Conservation (phyloP, 2,329 filamentous ascomycete species). For the Aspergillus bombycis region DNA sequence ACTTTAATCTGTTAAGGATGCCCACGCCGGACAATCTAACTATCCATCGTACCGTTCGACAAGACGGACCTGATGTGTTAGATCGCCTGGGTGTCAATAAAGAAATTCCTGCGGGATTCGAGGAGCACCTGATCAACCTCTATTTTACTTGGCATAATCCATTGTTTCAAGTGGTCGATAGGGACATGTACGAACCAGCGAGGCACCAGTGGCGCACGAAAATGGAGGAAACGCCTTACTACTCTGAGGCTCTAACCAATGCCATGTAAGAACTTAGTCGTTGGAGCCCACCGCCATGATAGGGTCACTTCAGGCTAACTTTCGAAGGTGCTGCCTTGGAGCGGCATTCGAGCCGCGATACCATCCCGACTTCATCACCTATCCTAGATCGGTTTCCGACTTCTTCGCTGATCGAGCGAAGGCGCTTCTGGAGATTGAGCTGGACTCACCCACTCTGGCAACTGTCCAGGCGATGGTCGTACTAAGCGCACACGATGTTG, state of each 20-base stretch:
- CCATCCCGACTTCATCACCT: slow-evolving; percentile 35
- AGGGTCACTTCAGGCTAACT: neutral
- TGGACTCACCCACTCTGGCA: slow-evolving; percentile 47
- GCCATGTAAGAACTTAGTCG: slow-evolving; percentile 25
- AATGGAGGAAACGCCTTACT: slow-evolving; percentile 23
- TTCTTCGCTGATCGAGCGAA: slow-evolving; percentile 44
- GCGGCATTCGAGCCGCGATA: slow-evolving; percentile 38
- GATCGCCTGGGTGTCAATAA: slow-evolving; percentile 30
- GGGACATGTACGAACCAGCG: slow-evolving; percentile 26
- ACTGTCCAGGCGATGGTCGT: slow-evolving; percentile 49
- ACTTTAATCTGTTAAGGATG: neutral
- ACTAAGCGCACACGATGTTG: slow-evolving; percentile 44
- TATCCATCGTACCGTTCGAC: slow-evolving; percentile 1
- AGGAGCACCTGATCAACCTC: slow-evolving; percentile 40
- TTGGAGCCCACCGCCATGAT: neutral
- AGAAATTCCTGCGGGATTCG: slow-evolving; percentile 31
- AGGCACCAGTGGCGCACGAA: slow-evolving; percentile 18
- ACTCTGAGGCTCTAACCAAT: slow-evolving; percentile 29
- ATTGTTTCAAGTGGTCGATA: slow-evolving; percentile 40
- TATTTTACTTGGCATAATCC: slow-evolving; percentile 49
- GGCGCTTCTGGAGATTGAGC: slow-evolving; percentile 45
- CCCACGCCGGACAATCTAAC: neutral
- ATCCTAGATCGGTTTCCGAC: slow-evolving; percentile 40
- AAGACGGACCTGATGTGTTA: slow-evolving; percentile 9
- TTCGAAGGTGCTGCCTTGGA: slow-evolving; percentile 16